phyloP scores from a whole-genome alignment of 495 filamentous ascomycete genomes.

The Pyrenula massariospora region DNA sequence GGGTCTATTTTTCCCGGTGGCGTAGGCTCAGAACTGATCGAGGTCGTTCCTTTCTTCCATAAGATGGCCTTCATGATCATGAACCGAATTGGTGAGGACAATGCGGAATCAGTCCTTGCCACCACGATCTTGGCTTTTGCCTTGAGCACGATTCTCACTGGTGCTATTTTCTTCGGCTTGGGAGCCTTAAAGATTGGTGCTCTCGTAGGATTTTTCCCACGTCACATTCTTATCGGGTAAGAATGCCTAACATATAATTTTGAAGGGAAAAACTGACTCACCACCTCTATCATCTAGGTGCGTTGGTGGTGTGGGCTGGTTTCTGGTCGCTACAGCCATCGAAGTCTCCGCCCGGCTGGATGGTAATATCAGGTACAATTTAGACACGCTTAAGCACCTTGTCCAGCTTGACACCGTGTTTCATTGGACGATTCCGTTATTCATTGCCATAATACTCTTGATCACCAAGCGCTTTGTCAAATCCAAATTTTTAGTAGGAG shows the following conservation, averaged over 20 bases:
- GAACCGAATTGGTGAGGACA: conserved; percentile 60
- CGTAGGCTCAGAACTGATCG: conserved; percentile 96
- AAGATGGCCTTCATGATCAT: conserved; percentile 92
- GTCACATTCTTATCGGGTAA: conserved; percentile 94
- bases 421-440: conserved; percentile 74
- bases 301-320: conserved; percentile 96
- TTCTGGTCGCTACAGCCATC: conserved; percentile 79
- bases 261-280: too few species aligned
- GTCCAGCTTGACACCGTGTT: conserved; percentile 57
- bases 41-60: conserved; percentile 95
- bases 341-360: conserved; percentile 88
- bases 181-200: conserved; percentile 76
- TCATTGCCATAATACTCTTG: conserved; percentile 65
- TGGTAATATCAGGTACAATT: conserved; percentile 68
- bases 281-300: too few species aligned
- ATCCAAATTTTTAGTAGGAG: conserved; percentile 70
- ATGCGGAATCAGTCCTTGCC: conserved; percentile 74
- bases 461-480: conserved; percentile 60
- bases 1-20: conserved; percentile 86
- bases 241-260: too few species aligned
- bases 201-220: conserved; percentile 89
- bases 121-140: conserved; percentile 88
- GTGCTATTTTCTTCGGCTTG: conserved; percentile 81
- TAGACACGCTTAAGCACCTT: conserved; percentile 62
- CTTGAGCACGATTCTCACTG: conserved; percentile 82